Base-by-base conservation (phyloP, 345 rosid genomes). In the Pelargonium nanum region DNA sequence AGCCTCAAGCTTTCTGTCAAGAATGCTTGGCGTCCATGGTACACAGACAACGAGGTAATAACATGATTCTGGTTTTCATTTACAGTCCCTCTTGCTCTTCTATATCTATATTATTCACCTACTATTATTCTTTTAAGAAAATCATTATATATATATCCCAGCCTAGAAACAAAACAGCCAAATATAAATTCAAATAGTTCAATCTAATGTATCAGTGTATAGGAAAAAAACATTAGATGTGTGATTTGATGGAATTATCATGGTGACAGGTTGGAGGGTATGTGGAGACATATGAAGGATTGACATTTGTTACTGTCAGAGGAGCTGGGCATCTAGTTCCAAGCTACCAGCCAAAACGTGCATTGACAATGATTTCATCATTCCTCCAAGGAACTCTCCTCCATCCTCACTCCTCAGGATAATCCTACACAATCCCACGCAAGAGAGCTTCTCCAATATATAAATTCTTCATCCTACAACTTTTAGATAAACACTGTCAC, bases 241-340 rank as follows among this genome's bases (percentile, higher is more conserved):
- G 48, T 40, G 48, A 40, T 17, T 40, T 15, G 13, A 40, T 40
- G 16, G 15, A 50, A 6, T 58, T n/a, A 53, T 5, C 4, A 54
- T 19, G 63, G 34, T 59, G 5, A 50, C 67, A 80, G 88, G 69
- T 78, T 55, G 88, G 80, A 58, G 85, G 88, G 44, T 83, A 80
- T 63, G 77, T 57, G 3, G 77, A 56, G n/a, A 77, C 57, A 25
- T 78, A 78, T 54, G 32, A 76, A 44, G 81, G 74, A 26, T 3
- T 80, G 59, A 61, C 63, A 30, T 65, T 83, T 9, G 16, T 51
- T 5, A 74, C 85, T 0, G 79, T 80, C 1, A 64, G 83, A 59
- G 83, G 76, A 22, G 64, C 85, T 1, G 85, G 85, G 12, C 82
- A 83, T 67, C 2, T 7, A 0, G 85, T 80, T 68, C 85, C 83